Percentiles rank a stretch among this genome's conserved stretches.
Conservation (phyloP, 768 basidiomycete genomes). For the Multifurca ochricompacta region DNA sequence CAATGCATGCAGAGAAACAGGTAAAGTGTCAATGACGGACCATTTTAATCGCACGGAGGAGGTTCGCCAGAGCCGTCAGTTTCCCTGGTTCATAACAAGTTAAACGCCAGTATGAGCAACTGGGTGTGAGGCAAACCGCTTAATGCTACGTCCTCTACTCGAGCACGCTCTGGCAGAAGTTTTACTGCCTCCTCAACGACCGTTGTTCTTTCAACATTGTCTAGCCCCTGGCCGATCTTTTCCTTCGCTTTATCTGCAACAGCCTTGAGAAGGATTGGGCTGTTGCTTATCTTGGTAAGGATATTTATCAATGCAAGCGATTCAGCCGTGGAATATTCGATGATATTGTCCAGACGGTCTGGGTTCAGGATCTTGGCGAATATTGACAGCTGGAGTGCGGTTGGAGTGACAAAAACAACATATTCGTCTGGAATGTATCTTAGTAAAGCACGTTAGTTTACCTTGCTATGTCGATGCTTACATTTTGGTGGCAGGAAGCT, state of each 20-base stretch:
- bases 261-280: slow-evolving; percentile 80
- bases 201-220: slow-evolving; percentile 36
- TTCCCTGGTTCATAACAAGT: slow-evolving; percentile 49
- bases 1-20: neutral
- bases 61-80: slow-evolving; percentile 52
- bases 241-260: slow-evolving; percentile 54
- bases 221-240: slow-evolving; percentile 29
- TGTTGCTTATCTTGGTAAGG: slow-evolving; percentile 88
- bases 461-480: slow-evolving; percentile 34
- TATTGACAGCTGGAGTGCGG: slow-evolving; percentile 71
- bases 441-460: neutral
- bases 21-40: slow-evolving; percentile 30
- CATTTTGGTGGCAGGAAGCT: slow-evolving; percentile 89
- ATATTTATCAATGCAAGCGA: slow-evolving; percentile 73
- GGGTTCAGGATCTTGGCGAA: slow-evolving; percentile 70
- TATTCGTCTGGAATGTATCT: slow-evolving; percentile 68
- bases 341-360: slow-evolving; percentile 58
- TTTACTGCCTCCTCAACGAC: slow-evolving; percentile 53
- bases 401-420: slow-evolving; percentile 93
- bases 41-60: slow-evolving; percentile 54
- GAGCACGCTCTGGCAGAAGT: slow-evolving; percentile 50
- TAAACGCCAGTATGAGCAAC: slow-evolving; percentile 8
- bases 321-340: slow-evolving; percentile 64
- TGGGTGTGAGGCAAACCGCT: slow-evolving; percentile 49
- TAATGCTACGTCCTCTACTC: slow-evolving; percentile 62